Base-by-base conservation (phyloP, 2,329 filamentous ascomycete species). In the Aschersonia sp. region DNA sequence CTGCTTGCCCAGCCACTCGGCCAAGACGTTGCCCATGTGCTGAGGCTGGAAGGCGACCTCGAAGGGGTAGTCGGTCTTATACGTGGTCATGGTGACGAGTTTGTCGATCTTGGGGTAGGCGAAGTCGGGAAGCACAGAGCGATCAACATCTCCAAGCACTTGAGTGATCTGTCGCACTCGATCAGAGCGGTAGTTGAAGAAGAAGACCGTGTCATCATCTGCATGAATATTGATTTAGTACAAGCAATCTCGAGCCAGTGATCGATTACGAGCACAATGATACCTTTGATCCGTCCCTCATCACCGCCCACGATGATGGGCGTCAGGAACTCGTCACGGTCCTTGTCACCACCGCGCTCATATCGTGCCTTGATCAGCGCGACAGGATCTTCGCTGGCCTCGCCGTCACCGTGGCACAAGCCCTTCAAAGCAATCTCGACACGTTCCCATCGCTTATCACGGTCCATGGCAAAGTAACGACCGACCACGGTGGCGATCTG, bases 151-250 rank as follows among this genome's bases (percentile, higher is more conserved):
- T 57, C 92, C 92, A 48, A 98, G 74, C 43, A 98, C 77, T 71
- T 97, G 92, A 45, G 89, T 94, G 65, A 98, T 85, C 68, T 98
- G 92, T 58, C 92, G 86, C 47, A 91, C 91, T 65, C 92, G 89
- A 66, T 98, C 92, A 50, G 92, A 97, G 61, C 92, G 88, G 77
- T 98, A 98, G 81, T 98, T 98, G 85, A 98, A 98, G 80, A 97
- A 97, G 79, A 97, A 97, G 59, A 97, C 78, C 47, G 88, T 91
- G 63, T 98, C 92, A 56, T 85, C 77, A 62, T 97, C 89, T 89
- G 30, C 6, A 12, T 10, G 1, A 4, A 7, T 28, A 12, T 29
- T 9, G 20, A 31, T 50, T 54, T 31, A 56, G 54, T 40, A 43
- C 44, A 28, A 41, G 42, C 38, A 31, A 30, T 43, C 7, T 5